Conservation (phyloP, 208 protist species). For the Acanthamoeba royreba region DNA sequence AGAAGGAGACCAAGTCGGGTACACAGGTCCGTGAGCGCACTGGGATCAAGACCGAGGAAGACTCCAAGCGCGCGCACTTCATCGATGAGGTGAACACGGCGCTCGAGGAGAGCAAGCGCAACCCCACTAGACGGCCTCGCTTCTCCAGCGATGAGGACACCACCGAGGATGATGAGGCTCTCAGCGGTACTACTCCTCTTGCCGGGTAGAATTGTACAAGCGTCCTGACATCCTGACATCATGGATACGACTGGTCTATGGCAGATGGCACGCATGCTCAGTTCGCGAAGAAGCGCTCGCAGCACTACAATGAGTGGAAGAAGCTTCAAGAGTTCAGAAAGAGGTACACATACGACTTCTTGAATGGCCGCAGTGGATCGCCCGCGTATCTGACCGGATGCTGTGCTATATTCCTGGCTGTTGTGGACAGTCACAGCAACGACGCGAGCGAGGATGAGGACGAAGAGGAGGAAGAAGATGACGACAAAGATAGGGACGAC, state of each 20-base stretch:
- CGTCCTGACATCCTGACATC: neutral
- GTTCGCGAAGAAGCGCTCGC: neutral
- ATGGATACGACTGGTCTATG: neutral
- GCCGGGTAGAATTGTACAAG: neutral
- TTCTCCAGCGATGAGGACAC: constrained; percentile 16
- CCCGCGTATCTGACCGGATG: neutral
- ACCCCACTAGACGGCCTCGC: neutral
- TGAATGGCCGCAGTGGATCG: too few species aligned
- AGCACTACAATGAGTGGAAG: constrained; percentile 36
- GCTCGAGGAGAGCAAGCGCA: neutral
- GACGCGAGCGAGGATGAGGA: neutral
- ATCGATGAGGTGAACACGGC: neutral
- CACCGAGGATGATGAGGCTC: neutral
- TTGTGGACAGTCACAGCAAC: neutral
- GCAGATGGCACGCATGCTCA: neutral
- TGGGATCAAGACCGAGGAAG: neutral
- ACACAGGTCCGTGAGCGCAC: neutral
- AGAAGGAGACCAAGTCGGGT: neutral
- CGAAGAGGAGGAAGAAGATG: neutral
- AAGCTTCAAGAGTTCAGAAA: constrained; percentile 25
- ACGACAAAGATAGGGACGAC: neutral
- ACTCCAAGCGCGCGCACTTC: neutral
- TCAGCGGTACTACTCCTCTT: neutral
- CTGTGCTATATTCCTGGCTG: neutral
- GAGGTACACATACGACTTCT: too few species aligned